These are phyloP conservation scores for Diaporthe vexans DNA, from an alignment of 2,329 filamentous ascomycete species.

Conservation along the genomic window DNA sequence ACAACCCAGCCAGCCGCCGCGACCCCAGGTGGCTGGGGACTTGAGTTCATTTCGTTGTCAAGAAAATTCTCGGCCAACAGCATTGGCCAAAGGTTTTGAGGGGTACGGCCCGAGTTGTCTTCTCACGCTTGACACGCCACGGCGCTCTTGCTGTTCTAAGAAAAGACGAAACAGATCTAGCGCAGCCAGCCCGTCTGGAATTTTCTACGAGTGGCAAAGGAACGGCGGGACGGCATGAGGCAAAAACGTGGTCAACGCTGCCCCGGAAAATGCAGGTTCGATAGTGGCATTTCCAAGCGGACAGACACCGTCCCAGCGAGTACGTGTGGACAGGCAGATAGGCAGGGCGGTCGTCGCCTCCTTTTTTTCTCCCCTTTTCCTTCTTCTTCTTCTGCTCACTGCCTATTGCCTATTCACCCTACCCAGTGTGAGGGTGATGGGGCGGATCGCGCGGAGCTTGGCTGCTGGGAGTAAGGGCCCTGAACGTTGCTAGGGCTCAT, in stretches of 20 bases:
- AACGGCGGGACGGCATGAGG: conserved; percentile 22
- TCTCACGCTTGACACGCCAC: conserved; percentile 25
- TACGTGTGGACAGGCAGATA: not conserved
- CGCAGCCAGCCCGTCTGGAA: conserved; percentile 15
- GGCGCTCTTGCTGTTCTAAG: conserved; percentile 26
- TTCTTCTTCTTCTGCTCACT: not conserved
- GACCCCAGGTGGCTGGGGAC: not conserved
- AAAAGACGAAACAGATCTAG: conserved; percentile 31
- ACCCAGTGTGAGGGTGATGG: conserved; percentile 1
- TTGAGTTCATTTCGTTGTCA: conserved; percentile 3
- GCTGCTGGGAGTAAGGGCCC: conserved; percentile 1
- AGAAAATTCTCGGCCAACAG: not conserved
- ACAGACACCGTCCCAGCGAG: conserved; percentile 10
- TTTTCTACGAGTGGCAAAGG: conserved; percentile 9
- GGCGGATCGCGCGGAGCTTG: conserved; percentile 17
- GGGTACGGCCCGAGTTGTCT: not conserved
- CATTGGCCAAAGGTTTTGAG: not conserved
- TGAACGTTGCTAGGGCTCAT: conserved; percentile 1
- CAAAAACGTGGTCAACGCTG: conserved; percentile 27
- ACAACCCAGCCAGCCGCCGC: conserved; percentile 15
- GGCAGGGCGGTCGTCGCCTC: conserved; percentile 2
- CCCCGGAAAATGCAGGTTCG: conserved; percentile 19
- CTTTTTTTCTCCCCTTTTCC: not conserved
- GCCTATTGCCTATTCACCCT: conserved; percentile 4
- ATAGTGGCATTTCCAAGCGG: conserved; percentile 8